Conservation (phyloP, 116 monocot species). For the Cymodocea nodosa region DNA sequence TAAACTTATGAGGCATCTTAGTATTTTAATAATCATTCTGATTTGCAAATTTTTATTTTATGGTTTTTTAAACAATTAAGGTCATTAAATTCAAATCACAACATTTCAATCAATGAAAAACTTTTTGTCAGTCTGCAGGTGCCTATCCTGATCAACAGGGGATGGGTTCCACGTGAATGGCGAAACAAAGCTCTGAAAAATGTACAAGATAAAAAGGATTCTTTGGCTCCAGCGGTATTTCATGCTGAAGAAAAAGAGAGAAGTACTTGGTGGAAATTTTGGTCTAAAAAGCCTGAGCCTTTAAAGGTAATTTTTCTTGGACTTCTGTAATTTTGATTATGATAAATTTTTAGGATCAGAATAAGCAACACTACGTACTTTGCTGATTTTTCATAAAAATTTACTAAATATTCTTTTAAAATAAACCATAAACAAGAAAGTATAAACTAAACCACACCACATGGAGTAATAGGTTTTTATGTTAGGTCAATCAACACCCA, state of each 20-base stretch:
- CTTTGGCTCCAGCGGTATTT: slow-evolving; percentile 8
- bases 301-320: slow-evolving; percentile 17
- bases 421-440: no score
- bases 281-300: slow-evolving; percentile 42
- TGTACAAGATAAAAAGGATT: slow-evolving; percentile 11
- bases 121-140: slow-evolving; percentile 48
- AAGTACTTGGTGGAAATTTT: slow-evolving; percentile 63
- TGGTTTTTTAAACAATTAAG: neutral
- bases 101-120: neutral
- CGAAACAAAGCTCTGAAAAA: slow-evolving; percentile 23
- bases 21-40: no score
- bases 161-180: slow-evolving; percentile 85
- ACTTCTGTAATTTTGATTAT: neutral
- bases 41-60: neutral
- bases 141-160: slow-evolving; percentile 78
- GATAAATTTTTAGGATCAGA: no score
- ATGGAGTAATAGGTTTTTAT: no score
- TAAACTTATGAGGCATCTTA: no score
- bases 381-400: no score
- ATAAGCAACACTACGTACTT: no score
- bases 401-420: no score
- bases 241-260: slow-evolving; percentile 8
- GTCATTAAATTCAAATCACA: neutral
- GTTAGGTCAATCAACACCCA: no score
- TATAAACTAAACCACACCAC: no score